Conservation (phyloP, 2,329 filamentous ascomycete genomes). For the Sphaceloma murrayae region DNA sequence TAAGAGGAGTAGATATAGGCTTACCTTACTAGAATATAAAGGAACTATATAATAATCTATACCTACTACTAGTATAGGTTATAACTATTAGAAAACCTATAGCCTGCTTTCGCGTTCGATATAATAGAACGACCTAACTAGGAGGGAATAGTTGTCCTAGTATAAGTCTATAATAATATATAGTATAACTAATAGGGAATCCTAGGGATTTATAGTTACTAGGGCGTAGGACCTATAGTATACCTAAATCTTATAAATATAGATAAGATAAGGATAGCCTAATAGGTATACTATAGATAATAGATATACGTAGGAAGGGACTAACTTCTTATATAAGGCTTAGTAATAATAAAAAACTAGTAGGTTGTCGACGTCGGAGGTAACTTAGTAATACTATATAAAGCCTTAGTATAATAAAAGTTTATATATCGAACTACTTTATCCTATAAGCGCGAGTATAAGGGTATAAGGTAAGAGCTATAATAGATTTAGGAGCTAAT, state of each 20-base stretch:
- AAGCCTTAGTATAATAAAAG: constrained; percentile 2
- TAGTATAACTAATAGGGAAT: neutral
- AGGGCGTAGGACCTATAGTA: neutral
- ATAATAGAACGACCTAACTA: neutral
- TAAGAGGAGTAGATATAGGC: neutral
- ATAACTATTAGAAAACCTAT: neutral
- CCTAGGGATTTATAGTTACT: neutral
- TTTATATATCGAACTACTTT: neutral
- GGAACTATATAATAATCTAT: neutral
- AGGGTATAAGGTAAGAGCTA: neutral
- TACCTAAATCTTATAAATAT: neutral
- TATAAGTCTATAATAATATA: neutral
- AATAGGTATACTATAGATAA: neutral
- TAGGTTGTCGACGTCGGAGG: neutral
- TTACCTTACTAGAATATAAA: neutral
- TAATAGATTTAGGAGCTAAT: constrained; percentile 2
- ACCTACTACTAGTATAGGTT: neutral
- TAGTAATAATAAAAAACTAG: constrained; percentile 1
- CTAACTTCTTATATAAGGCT: constrained; percentile 1
- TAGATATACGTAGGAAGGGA: neutral
- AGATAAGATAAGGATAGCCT: neutral
- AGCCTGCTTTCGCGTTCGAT: neutral
- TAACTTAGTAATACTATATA: neutral
- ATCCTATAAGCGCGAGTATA: neutral
- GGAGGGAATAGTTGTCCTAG: too few species aligned